Evolutionary conservation across 805 yeast genomes (phyloP), one percentile per base, ranked within the genome.

Genomic region (Yamadazyma laniorum): DNA sequence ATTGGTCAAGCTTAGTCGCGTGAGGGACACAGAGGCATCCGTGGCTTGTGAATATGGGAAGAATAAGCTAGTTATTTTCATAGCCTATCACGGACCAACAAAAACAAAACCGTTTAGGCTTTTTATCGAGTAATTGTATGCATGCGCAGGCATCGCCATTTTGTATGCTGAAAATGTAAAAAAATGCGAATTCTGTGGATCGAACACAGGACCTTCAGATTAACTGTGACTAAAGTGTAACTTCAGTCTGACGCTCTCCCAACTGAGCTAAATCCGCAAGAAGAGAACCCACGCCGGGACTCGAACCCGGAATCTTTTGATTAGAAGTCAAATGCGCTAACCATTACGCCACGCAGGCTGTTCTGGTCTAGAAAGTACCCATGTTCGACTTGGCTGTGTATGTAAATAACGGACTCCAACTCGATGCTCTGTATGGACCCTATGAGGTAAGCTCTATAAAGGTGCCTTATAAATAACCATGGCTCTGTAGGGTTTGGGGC

Each of bases 201-300:
- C 80, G 85, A 80, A 80, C 85, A 77, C 85, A 77, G 80, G 84
- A 79, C 85, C 85, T 80, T 74, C 83, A 79, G 84, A 79, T 79
- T 54, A 53, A 50, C 56, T 56, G 55, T 49, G 57, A 57, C 62
- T 50, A 55, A 53, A 55, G 50, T 50, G 44, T 43, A 17, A 46
- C 63, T 58, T 58, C 63, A 58, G 63, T 58, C 63, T 56, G 60
- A 55, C 61, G 61, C 62, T 57, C 62, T 55, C 60, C 62, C 60
- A 56, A 55, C 62, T 55, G 62, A 57, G 61, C 62, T 56, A 57
- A 57, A 53, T 42, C 61, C 61, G 61, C 61, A 43, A 35, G 37
- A 33, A 29, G n/a, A 32, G 52, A 62, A 63, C 67, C 67, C 67
- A 63, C 58, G 67, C 59, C 68, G 67, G 63, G 79, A 74, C 76